Evolutionary conservation across 805 yeast genomes (phyloP), one percentile per base, ranked within the genome.

Genomic region (Jamesozyma rosinii): DNA sequence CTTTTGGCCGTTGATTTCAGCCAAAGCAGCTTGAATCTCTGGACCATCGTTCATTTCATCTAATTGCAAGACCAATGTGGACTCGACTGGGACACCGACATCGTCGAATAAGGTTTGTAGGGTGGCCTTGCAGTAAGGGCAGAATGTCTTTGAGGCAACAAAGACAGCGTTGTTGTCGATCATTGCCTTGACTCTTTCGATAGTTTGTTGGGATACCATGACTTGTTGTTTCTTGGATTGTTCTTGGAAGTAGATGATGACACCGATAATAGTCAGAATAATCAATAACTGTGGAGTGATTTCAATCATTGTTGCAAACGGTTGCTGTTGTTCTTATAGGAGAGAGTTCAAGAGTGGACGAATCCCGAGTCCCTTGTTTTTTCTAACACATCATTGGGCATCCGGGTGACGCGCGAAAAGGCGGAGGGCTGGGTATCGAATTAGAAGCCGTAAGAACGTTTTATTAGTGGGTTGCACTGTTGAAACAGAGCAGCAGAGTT

Each of bases 1-100:
- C 52, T 79, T 75, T 72, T 90, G 97, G 45, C 94, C 92, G 35
- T 95, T 85, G 46, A 87, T 63, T 59, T 81, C 76, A 41, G 62
- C 63, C 49, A 90, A 71, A 51, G 92, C 94, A 37, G 69, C 79
- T 69, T 88, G 96, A 52, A 88, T 76, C 32, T 79, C 87, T 38
- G 67, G 67, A 43, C 97, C 97, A 45, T 86, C 89, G 14, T 66
- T 73, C 44, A 68, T 68, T 70, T 76, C 47, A 65, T 70, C 58
- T 55, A 66, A 49, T 54, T 69, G 70, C 59, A 70, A 67, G 44
- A 65, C 63, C 47, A 49, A 47, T 17, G 64, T 71, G 57, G 57
- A 49, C 15, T 47, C 47, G 48, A 63, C 64, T 30, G 77, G 76
- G 46, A 76, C 68, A 51, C 68, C 70, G 40, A 61, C 57, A 24